Conservation (phyloP, 2,329 filamentous ascomycete species). For the Penicillium corylophilum region DNA sequence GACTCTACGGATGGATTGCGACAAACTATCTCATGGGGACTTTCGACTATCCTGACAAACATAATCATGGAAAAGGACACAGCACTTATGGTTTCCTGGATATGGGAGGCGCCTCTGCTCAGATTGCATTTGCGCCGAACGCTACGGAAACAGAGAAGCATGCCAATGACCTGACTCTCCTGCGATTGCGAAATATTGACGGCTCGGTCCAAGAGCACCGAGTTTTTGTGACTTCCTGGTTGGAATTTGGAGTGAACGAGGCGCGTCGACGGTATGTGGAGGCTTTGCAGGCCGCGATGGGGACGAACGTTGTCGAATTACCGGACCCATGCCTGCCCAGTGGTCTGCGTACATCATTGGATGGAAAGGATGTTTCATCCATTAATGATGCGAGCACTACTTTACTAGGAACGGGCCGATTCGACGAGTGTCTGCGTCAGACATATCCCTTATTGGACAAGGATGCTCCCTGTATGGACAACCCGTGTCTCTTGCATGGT, state of each 20-base stretch:
- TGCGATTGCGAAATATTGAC: slow-evolving; percentile 80
- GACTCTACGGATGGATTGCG: slow-evolving; percentile 94
- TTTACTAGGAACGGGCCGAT: slow-evolving; percentile 80
- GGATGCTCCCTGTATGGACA: slow-evolving; percentile 76
- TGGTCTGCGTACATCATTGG: slow-evolving; percentile 70
- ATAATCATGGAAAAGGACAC: slow-evolving; percentile 81
- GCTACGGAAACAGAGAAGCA: slow-evolving; percentile 86
- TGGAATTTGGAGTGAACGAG: slow-evolving; percentile 95
- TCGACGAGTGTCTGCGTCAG: slow-evolving; percentile 76
- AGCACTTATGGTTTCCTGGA: slow-evolving; percentile 97
- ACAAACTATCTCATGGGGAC: slow-evolving; percentile 92
- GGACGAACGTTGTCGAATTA: slow-evolving; percentile 62
- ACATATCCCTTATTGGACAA: slow-evolving; percentile 88
- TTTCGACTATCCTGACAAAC: slow-evolving; percentile 73
- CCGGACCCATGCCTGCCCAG: slow-evolving; percentile 88
- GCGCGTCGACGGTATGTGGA: slow-evolving; percentile 84
- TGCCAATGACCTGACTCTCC: slow-evolving; percentile 79
- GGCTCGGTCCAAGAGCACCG: slow-evolving; percentile 76
- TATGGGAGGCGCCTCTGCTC: slow-evolving; percentile 96
- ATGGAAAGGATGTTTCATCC: slow-evolving; percentile 59
- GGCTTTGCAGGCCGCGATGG: slow-evolving; percentile 66
- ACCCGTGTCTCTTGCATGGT: slow-evolving; percentile 86
- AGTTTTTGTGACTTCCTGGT: slow-evolving; percentile 94
- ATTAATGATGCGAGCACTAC: slow-evolving; percentile 46
- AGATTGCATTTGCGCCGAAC: slow-evolving; percentile 97